A percentile compares a stretch with the other conserved stretches of the same genome.
Evolutionary conservation across 2,329 filamentous ascomycete genomes (phyloP).

Genomic region (Colletotrichum musicola): DNA sequence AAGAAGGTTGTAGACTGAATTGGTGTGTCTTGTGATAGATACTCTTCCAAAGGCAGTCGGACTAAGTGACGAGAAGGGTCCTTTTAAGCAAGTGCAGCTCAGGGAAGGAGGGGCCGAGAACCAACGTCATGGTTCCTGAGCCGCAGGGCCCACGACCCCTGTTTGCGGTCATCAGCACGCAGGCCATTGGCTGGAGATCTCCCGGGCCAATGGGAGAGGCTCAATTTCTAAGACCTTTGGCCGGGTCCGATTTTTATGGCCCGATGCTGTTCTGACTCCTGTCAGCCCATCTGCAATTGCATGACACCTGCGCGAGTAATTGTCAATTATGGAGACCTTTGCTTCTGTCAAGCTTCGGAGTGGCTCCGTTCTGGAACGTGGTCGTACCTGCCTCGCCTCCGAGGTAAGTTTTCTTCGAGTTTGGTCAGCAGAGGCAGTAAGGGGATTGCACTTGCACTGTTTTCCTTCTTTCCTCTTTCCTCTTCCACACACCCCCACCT

Average conservation of each 20-base stretch:
- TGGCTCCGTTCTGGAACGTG: not conserved
- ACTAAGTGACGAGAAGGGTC: slow-evolving; percentile 14
- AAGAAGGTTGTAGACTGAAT: not conserved
- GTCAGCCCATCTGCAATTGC: slow-evolving; percentile 31
- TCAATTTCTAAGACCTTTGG: slow-evolving; percentile 10
- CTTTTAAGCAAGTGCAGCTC: slow-evolving; percentile 33
- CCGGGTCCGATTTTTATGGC: slow-evolving; percentile 7
- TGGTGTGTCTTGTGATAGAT: not conserved
- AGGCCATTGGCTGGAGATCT: slow-evolving; percentile 30
- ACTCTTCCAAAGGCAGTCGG: not conserved
- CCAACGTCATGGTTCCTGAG: slow-evolving; percentile 35
- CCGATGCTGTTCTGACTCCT: slow-evolving; percentile 5
- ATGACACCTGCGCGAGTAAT: slow-evolving; percentile 23
- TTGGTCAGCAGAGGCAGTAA: too few species aligned
- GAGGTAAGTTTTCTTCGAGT: too few species aligned
- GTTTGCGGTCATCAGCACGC: slow-evolving; percentile 23
- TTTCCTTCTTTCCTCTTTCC: too few species aligned
- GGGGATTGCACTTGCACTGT: too few species aligned
- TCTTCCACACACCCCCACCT: too few species aligned
- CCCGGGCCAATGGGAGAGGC: not conserved
- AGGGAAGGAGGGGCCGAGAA: slow-evolving; percentile 33
- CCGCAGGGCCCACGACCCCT: slow-evolving; percentile 10
- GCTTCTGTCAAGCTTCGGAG: not conserved
- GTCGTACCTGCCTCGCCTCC: too few species aligned
- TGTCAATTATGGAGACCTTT: not conserved